These are phyloP conservation scores for Phytophthora pinifolia DNA, from an alignment of 352 stramenopile species.

Conservation along the genomic window DNA sequence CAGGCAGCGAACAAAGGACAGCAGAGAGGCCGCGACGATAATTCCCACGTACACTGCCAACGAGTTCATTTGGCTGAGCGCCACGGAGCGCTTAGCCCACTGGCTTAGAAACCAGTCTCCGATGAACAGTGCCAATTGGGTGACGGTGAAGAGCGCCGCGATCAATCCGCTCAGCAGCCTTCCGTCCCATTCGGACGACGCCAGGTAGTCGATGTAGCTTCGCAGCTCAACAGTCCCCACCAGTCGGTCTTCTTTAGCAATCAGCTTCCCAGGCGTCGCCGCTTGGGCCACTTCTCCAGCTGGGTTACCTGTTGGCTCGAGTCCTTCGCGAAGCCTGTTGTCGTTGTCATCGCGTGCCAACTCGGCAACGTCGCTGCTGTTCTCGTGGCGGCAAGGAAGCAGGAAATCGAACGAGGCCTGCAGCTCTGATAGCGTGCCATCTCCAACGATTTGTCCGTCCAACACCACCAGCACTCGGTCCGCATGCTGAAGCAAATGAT, in stretches of 20 bases:
- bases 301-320: not conserved
- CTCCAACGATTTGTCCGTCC: slow-evolving; percentile 75
- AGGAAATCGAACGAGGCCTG: slow-evolving; percentile 33
- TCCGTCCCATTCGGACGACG: slow-evolving; percentile 39
- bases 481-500: slow-evolving; percentile 79
- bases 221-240: slow-evolving; percentile 26
- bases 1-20: slow-evolving; percentile 35
- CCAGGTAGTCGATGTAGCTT: slow-evolving; percentile 44
- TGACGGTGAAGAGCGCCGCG: slow-evolving; percentile 29
- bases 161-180: slow-evolving; percentile 22
- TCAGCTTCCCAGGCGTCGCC: slow-evolving; percentile 21
- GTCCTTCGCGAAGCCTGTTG: not conserved
- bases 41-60: slow-evolving; percentile 37
- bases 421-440: slow-evolving; percentile 71
- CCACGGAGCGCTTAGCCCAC: slow-evolving; percentile 31
- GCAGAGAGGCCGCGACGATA: slow-evolving; percentile 20
- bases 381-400: not conserved
- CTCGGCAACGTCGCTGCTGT: too few relatives aligned
- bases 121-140: slow-evolving; percentile 37
- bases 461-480: slow-evolving; percentile 64
- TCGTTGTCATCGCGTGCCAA: not conserved
- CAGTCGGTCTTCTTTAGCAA: slow-evolving; percentile 34
- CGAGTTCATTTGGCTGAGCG: slow-evolving; percentile 29
- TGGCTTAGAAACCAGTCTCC: slow-evolving; percentile 48
- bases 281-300: not conserved